These are phyloP conservation scores for Aspergillus arachidicola DNA, from an alignment of 2,329 filamentous ascomycete species.

Conservation along the genomic window DNA sequence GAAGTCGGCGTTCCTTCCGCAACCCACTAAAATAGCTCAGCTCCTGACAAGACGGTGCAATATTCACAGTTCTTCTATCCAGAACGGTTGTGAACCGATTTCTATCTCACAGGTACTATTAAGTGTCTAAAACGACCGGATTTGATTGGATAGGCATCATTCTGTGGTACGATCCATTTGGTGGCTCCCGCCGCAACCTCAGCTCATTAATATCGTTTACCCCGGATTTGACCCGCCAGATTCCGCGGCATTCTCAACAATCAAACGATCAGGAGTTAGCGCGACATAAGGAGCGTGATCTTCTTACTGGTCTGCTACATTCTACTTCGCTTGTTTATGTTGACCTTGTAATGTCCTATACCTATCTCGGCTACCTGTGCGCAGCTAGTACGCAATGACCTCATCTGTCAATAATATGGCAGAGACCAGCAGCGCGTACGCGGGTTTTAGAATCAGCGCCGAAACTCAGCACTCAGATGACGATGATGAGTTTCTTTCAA, in stretches of 20 bases:
- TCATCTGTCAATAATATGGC: constrained; percentile 25
- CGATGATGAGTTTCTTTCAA: constrained; percentile 33
- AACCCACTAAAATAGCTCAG: not conserved
- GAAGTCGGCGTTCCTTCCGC: not conserved
- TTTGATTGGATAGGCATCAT: not conserved
- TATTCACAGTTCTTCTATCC: not conserved
- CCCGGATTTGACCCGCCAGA: constrained; percentile 17
- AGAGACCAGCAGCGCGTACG: constrained; percentile 24
- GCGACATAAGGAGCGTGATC: constrained; percentile 8
- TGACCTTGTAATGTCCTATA: constrained; percentile 5
- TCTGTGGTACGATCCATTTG: constrained; percentile 11
- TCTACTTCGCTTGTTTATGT: not conserved
- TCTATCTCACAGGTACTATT: not conserved
- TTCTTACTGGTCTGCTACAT: not conserved
- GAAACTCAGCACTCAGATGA: constrained; percentile 33
- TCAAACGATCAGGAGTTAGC: constrained; percentile 5
- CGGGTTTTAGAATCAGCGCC: constrained; percentile 26
- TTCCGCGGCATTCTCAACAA: constrained; percentile 7
- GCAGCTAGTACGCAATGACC: constrained; percentile 9
- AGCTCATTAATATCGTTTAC: constrained; percentile 3
- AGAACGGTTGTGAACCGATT: not conserved
- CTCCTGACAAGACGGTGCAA: not conserved
- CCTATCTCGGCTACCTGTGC: not conserved
- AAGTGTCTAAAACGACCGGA: too few species aligned
- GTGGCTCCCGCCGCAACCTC: constrained; percentile 15